These are phyloP conservation scores for Chrysanthemum seticuspe DNA, from an alignment of 129 eudicot genomes.

Conservation along the genomic window DNA sequence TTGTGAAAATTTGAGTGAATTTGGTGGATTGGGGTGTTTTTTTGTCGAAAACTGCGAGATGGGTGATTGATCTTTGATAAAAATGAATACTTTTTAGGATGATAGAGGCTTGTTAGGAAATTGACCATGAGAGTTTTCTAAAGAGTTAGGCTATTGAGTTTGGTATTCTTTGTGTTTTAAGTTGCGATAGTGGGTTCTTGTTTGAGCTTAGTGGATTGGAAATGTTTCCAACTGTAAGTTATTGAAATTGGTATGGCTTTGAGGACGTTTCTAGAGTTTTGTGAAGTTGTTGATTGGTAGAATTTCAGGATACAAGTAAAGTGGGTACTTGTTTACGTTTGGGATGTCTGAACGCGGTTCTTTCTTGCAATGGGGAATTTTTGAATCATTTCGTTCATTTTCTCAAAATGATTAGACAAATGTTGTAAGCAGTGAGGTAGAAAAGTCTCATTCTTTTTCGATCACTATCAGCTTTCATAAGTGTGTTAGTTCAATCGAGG, in stretches of 20 bases:
- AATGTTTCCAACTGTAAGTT: background rate
- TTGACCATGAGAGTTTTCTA: conserved; percentile 2
- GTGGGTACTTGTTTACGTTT: too few relatives aligned
- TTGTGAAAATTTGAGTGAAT: background rate
- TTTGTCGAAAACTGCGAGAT: background rate
- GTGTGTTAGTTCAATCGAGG: background rate
- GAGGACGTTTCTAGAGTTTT: conserved; percentile 4
- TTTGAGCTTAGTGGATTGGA: background rate
- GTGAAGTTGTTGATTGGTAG: background rate
- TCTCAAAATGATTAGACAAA: background rate
- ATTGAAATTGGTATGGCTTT: background rate
- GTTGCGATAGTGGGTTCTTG: background rate
- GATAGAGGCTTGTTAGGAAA: background rate
- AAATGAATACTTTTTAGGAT: background rate
- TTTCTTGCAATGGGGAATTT: too few relatives aligned
- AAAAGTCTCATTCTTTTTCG: background rate
- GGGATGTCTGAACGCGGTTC: too few relatives aligned
- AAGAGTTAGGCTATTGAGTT: background rate
- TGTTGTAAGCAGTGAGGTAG: background rate
- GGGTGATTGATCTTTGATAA: too few relatives aligned
- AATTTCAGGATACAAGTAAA: background rate
- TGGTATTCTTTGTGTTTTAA: background rate
- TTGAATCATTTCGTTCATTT: background rate
- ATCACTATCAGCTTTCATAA: background rate
- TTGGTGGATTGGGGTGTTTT: background rate